Evolutionary conservation across 257 asterid genomes (phyloP).

Genomic region (Capsicum pubescens): DNA sequence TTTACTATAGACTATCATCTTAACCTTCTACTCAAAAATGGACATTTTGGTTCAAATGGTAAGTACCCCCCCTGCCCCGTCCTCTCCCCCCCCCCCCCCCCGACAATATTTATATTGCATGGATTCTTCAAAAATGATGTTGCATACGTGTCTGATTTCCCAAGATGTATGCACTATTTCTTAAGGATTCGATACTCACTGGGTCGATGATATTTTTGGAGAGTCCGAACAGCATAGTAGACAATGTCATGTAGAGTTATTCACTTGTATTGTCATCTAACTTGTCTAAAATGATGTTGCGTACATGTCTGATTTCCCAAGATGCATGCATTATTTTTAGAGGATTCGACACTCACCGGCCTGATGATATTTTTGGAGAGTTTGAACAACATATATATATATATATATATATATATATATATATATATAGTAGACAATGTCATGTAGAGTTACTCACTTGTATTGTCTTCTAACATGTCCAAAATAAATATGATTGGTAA

Average conservation of each 20-base stretch:
- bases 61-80: background rate
- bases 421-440: too few species aligned
- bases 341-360: background rate
- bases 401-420: too few species aligned
- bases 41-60: slow-evolving; percentile 49
- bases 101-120: too few species aligned
- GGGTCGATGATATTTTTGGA: too few species aligned
- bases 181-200: background rate
- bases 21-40: slow-evolving; percentile 45
- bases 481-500: too few species aligned
- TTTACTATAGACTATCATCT: slow-evolving; percentile 49
- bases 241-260: background rate
- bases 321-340: background rate
- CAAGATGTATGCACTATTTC: background rate
- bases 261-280: background rate
- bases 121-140: too few species aligned
- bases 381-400: too few species aligned
- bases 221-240: background rate
- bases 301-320: background rate
- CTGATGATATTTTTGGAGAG: background rate
- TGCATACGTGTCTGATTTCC: background rate
- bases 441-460: too few species aligned
- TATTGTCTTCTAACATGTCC: too few species aligned
- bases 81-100: too few species aligned
- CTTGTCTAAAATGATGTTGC: too few species aligned